Conservation (phyloP, 805 yeast species). For the Ogataea wickerhamii region DNA sequence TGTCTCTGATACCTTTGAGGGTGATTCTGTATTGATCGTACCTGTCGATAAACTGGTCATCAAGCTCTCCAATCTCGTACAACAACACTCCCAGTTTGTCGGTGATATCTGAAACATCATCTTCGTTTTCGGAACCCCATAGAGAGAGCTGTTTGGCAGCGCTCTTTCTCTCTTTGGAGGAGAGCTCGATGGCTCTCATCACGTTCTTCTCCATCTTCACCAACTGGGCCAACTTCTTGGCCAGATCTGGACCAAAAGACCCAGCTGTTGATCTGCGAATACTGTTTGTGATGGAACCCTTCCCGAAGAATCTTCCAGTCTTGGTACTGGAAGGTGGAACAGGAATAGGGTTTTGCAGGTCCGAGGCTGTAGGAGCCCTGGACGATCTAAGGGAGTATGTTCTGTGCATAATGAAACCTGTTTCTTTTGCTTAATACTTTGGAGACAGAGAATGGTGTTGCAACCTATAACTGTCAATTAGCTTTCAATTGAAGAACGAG, state of each 20-base stretch:
- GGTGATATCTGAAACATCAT: conserved; percentile 80
- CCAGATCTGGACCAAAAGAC: conserved; percentile 73
- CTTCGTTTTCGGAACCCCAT: conserved; percentile 88
- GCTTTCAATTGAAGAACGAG: background rate
- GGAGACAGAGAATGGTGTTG: too few species aligned
- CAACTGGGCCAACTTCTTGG: conserved; percentile 68
- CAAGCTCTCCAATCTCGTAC: conserved; percentile 81
- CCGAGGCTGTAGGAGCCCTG: conserved; percentile 97
- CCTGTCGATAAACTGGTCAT: conserved; percentile 81
- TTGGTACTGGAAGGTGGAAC: conserved; percentile 91
- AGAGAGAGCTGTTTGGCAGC: conserved; percentile 78
- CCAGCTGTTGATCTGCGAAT: conserved; percentile 71
- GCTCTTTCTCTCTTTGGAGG: conserved; percentile 73
- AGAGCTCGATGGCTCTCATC: conserved; percentile 72
- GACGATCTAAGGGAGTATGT: conserved; percentile 93
- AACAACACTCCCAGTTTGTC: conserved; percentile 82
- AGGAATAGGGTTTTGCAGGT: conserved; percentile 90
- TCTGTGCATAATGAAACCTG: conserved; percentile 74
- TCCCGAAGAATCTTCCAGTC: conserved; percentile 76
- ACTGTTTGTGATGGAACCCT: conserved; percentile 51
- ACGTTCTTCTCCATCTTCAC: conserved; percentile 82
- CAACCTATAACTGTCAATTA: background rate
- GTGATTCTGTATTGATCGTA: conserved; percentile 85
- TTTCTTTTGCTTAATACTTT: too few species aligned
- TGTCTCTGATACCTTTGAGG: conserved; percentile 74